Percentiles rank a stretch among this genome's conserved stretches.
Conservation (phyloP, 169 alveolate genomes). For the Plasmodium gallinaceum region DNA sequence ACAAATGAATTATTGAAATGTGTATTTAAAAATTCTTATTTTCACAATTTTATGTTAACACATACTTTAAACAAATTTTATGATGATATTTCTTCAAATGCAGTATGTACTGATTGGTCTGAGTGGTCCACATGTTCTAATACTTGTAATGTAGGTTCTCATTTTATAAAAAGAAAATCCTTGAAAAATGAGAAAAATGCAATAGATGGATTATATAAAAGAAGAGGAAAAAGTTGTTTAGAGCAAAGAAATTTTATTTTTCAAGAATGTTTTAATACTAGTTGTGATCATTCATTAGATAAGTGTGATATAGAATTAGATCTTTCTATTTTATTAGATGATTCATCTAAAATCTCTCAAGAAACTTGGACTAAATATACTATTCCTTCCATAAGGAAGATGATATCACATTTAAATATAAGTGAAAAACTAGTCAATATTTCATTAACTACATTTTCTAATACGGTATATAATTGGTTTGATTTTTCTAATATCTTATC, state of each 20-base stretch:
- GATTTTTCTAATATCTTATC: conserved; percentile 23
- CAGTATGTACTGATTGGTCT: conserved; percentile 55
- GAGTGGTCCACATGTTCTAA: conserved; percentile 48
- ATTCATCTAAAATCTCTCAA: conserved; percentile 27
- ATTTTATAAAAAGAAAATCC: conserved; percentile 6
- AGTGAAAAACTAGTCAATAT: conserved; percentile 36
- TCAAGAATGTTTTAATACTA: conserved; percentile 37
- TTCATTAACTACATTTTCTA: conserved; percentile 35
- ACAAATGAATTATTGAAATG: conserved; percentile 71
- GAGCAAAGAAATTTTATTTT: conserved; percentile 29
- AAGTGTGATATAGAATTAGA: conserved; percentile 41
- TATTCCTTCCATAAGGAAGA: conserved; percentile 23
- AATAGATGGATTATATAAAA: conserved; percentile 40
- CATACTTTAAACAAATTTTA: conserved; percentile 12
- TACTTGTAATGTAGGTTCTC: conserved; percentile 50
- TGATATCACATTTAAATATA: conserved; percentile 35
- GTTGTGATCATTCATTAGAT: conserved; percentile 72
- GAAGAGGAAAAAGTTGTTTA: conserved; percentile 63
- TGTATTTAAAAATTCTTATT: conserved; percentile 33
- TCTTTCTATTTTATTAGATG: conserved; percentile 38
- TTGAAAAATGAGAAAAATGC: neutral
- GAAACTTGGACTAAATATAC: conserved; percentile 24
- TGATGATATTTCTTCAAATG: conserved; percentile 57
- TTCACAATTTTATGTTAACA: neutral
- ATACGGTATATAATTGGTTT: conserved; percentile 16